Conservation (phyloP, 139 green algal species). For the Tetradesmus lagerheimii region DNA sequence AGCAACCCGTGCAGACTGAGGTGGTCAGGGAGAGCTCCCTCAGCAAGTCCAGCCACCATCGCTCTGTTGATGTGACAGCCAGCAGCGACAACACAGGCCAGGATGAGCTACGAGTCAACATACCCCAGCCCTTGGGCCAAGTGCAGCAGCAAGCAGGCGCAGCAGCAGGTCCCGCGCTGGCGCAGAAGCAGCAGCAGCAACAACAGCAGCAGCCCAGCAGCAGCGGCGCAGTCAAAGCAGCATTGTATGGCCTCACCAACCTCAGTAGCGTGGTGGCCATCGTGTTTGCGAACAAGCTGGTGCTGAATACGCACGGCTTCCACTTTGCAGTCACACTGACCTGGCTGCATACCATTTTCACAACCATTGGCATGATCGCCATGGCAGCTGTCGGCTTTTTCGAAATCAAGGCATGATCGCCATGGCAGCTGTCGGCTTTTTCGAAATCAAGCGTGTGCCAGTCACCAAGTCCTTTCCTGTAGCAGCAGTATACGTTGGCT, state of each 20-base stretch:
- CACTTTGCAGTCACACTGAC: slow-evolving; percentile 74
- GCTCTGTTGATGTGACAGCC: not conserved
- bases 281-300: slow-evolving; percentile 82
- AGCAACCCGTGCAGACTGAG: slow-evolving; percentile 14
- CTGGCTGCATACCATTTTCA: slow-evolving; percentile 75
- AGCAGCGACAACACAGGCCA: not conserved
- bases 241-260: slow-evolving; percentile 32
- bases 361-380: slow-evolving; percentile 65
- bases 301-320: slow-evolving; percentile 68
- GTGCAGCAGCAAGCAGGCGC: not conserved
- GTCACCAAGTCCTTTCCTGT: slow-evolving; percentile 52
- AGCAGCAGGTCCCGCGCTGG: not conserved
- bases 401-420: slow-evolving; percentile 62
- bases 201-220: slow-evolving; percentile 16
- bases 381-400: slow-evolving; percentile 12
- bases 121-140: not conserved
- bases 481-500: slow-evolving; percentile 75
- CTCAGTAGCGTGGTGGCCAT: slow-evolving; percentile 59
- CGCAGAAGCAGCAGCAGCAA: slow-evolving; percentile 4
- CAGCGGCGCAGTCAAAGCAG: not conserved
- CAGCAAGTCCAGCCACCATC: not conserved
- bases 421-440: not conserved
- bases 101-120: not conserved
- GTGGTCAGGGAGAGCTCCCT: not conserved
- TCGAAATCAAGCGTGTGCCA: slow-evolving; percentile 49